Evolutionary conservation across 306 rosid species (phyloP), one percentile per base, ranked within the genome.

Genomic region (Prunus dulcis): DNA sequence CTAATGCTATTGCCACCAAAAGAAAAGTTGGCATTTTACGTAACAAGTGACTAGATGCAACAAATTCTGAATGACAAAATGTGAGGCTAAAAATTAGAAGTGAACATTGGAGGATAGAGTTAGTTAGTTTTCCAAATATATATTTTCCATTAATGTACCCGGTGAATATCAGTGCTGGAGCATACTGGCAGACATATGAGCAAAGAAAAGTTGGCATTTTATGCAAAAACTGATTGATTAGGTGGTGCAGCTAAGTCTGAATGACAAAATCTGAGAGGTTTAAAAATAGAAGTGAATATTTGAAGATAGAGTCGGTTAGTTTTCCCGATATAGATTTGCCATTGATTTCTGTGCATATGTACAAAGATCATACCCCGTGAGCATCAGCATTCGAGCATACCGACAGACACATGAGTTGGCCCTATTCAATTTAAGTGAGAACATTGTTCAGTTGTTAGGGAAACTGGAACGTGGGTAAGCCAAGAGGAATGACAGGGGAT

Each of bases 1-100:
- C 51, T 50, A 23, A 52, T 71, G 77, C 67, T 63, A 64, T 60
- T 60, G 34, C 4, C 6, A 27, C 56, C 77, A 23, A 60, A 34
- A 30, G 47, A 67, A 38, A 38, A 46, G 23, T 19, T 13, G 25
- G 52, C n/a, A 49, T 12, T 55, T 43, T 43, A 56, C 1, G 10
- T 43, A 46, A 45, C 12, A 53, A 28, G 51, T 49, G 41, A 57
- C 9, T 38, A 38, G 43, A 38, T 38, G 43, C 43, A 38, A 38
- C 43, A 38, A 38, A 38, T 38, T 38, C 43, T 38, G 43, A 6
- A 38, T 38, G 14, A 57, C 17, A 9, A 64, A 8, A 9, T 15
- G 71, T 43, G 69, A 15, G 15, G 55, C 51, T 51, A 22, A 51
- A 19, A 46, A 30, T 32, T 20, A 34, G 5, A 20, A 20, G 7